Conservation (phyloP, 805 yeast genomes). For the Saccharomycopsis olivae region DNA sequence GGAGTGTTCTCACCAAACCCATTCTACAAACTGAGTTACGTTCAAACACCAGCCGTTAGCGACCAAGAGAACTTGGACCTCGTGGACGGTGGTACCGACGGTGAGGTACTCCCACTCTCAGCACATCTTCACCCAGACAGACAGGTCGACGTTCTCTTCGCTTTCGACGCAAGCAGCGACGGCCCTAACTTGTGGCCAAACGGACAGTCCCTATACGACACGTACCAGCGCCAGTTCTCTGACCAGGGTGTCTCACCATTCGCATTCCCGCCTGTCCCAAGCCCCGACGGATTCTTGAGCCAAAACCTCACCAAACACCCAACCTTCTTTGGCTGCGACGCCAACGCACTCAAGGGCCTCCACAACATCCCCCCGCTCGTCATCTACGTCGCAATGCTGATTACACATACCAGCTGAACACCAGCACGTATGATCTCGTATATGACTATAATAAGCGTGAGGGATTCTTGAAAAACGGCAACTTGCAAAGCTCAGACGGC, state of each 20-base stretch:
- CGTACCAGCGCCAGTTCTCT: conserved; percentile 17
- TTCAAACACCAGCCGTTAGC: conserved; percentile 17
- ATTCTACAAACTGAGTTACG: conserved; percentile 27
- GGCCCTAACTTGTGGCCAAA: conserved; percentile 23
- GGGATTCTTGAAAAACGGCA: conserved; percentile 59
- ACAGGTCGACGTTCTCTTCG: conserved; percentile 44
- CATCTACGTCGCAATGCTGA: conserved; percentile 68
- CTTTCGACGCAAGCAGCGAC: conserved; percentile 42
- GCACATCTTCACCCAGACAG: conserved; percentile 46
- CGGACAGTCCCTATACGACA: conserved; percentile 10
- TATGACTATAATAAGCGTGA: conserved; percentile 47
- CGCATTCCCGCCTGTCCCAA: conserved; percentile 72
- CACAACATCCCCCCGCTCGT: conserved; percentile 51
- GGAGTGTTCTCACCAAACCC: conserved; percentile 26
- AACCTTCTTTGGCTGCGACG: conserved; percentile 75
- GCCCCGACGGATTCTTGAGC: conserved; percentile 41
- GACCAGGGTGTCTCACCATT: conserved; percentile 44
- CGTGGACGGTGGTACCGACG: conserved; percentile 56
- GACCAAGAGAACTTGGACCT: conserved; percentile 22
- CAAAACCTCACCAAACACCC: conserved; percentile 57
- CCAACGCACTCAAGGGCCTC: conserved; percentile 46
- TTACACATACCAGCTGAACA: conserved; percentile 52
- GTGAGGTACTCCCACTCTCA: conserved; percentile 45
- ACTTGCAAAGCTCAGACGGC: conserved; percentile 58
- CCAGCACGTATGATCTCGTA: conserved; percentile 58